Conservation (phyloP, 768 basidiomycete genomes). For the Galerina marginata region DNA sequence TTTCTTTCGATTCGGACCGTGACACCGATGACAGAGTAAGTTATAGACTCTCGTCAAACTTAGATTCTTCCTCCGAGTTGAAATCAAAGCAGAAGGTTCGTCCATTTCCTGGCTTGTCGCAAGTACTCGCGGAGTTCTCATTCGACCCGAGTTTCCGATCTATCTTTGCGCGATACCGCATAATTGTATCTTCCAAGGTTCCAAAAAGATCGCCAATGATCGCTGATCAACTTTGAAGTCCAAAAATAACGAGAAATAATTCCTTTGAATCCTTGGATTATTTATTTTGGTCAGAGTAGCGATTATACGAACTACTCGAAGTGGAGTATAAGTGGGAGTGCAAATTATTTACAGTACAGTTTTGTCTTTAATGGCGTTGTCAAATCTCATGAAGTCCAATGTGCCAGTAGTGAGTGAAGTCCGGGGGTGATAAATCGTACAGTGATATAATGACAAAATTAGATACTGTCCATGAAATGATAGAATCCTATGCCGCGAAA, state of each 20-base stretch:
- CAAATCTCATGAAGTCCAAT: conserved; percentile 3
- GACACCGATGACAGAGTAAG: too few species aligned
- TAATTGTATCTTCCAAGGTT: too few species aligned
- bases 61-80: too few species aligned
- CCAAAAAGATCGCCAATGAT: too few species aligned
- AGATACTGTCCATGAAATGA: background rate
- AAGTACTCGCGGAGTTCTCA: too few species aligned
- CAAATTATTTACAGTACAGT: background rate
- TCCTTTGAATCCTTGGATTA: background rate
- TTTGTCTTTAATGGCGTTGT: background rate
- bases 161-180: too few species aligned
- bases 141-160: too few species aligned
- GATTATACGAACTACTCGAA: background rate
- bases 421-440: background rate
- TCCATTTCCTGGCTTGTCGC: too few species aligned
- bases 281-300: conserved; percentile 3
- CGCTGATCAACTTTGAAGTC: background rate
- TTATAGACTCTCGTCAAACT: too few species aligned
- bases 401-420: background rate
- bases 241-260: background rate
- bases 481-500: conserved; percentile 4
- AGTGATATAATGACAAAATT: background rate
- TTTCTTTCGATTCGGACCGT: too few species aligned
- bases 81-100: too few species aligned
- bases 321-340: background rate